Conservation (phyloP, 495 filamentous ascomycete species). For the Xylaria flabelliformis region DNA sequence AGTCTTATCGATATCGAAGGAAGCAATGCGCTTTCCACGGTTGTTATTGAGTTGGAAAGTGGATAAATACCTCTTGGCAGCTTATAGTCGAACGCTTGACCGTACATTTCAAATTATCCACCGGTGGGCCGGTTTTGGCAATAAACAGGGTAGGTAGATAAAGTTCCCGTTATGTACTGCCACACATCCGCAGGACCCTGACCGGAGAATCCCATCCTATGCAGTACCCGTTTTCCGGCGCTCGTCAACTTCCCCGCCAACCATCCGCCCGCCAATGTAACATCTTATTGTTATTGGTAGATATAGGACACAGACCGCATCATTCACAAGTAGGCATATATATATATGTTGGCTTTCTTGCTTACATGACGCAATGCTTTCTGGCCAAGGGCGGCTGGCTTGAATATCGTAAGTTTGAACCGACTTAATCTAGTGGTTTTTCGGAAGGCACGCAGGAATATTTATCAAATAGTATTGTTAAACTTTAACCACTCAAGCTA, state of each 20-base stretch:
- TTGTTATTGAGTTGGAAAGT: not conserved
- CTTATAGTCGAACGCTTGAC: not conserved
- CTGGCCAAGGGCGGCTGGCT: not conserved
- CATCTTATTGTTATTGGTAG: conserved; percentile 2
- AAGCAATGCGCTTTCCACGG: not conserved
- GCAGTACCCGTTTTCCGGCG: not conserved
- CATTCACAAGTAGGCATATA: not conserved
- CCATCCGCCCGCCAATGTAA: not conserved
- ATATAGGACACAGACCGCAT: conserved; percentile 6
- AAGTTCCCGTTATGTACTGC: not conserved
- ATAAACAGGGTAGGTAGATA: not conserved
- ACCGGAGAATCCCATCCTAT: not conserved
- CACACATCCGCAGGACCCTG: not conserved
- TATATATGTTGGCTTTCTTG: not conserved
- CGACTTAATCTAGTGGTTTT: not conserved
- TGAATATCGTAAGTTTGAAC: not conserved
- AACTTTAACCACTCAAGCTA: not conserved
- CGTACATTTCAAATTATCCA: conserved; percentile 13
- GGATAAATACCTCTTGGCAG: not conserved
- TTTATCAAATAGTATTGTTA: not conserved
- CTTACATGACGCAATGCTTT: conserved; percentile 1
- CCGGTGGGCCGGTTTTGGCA: conserved; percentile 2
- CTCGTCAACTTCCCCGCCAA: not conserved
- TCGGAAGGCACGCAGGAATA: not conserved
- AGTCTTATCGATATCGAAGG: not conserved